Evolutionary conservation across 495 filamentous ascomycete species (phyloP).

Genomic region (Melanomma pulvis-pyrius): DNA sequence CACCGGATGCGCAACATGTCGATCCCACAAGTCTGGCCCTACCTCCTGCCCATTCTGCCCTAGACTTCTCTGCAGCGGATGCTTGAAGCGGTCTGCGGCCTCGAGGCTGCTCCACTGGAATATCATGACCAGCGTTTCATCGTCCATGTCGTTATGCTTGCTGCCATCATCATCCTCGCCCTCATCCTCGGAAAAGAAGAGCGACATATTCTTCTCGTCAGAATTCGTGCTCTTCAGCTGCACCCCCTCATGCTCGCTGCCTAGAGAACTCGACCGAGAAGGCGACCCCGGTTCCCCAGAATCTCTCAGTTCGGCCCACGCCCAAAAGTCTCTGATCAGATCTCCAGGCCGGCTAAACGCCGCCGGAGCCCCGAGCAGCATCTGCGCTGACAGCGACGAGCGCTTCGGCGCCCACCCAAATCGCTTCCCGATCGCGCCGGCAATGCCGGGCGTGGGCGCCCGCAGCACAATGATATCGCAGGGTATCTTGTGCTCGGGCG

Average conservation of each 20-base stretch:
- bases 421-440: constrained; percentile 25
- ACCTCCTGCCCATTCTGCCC: constrained; percentile 20
- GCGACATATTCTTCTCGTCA: constrained; percentile 31
- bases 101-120: constrained; percentile 29
- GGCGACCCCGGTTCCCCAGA: constrained; percentile 3
- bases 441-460: constrained; percentile 19
- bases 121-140: constrained; percentile 32
- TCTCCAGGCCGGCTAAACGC: constrained; percentile 22
- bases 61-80: constrained; percentile 25
- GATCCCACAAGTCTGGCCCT: constrained; percentile 22
- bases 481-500: constrained; percentile 1
- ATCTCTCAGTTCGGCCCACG: constrained; percentile 17
- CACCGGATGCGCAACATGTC: constrained; percentile 24
- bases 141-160: not conserved
- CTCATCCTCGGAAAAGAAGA: constrained; percentile 12
- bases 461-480: constrained; percentile 17
- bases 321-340: constrained; percentile 29
- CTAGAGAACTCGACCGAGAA: constrained; percentile 5
- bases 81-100: constrained; percentile 24
- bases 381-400: constrained; percentile 12
- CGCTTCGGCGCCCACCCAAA: constrained; percentile 32
- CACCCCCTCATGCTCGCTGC: constrained; percentile 3
- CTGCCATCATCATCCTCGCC: not conserved
- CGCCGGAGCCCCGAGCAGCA: not conserved
- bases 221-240: constrained; percentile 26